These are phyloP conservation scores for Alternaria conjuncta DNA, from an alignment of 2,329 filamentous ascomycete genomes.

Conservation along the genomic window DNA sequence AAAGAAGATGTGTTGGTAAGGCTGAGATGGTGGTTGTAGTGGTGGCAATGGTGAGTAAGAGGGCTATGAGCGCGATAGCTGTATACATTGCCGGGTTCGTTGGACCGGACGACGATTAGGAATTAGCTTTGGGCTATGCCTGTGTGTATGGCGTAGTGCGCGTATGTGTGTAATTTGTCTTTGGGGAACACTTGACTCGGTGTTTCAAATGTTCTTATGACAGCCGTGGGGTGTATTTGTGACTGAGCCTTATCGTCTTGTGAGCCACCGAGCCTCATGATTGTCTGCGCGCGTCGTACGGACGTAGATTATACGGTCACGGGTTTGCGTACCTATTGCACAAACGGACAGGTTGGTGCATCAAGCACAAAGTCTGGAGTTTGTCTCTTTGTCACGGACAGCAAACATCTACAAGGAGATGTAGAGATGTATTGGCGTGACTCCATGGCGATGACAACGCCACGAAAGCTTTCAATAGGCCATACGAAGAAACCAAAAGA, in stretches of 20 bases:
- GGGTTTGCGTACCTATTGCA: slow-evolving; percentile 1
- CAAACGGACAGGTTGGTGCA: background rate
- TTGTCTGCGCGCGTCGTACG: background rate
- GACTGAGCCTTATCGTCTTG: background rate
- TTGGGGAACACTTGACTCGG: background rate
- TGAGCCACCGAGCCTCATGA: background rate
- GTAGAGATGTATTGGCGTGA: slow-evolving; percentile 24
- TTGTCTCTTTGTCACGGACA: slow-evolving; percentile 28
- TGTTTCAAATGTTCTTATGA: slow-evolving; percentile 5
- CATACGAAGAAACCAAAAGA: slow-evolving; percentile 18
- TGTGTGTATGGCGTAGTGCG: slow-evolving; percentile 9
- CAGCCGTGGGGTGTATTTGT: background rate
- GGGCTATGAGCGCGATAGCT: slow-evolving; percentile 13
- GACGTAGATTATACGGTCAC: background rate
- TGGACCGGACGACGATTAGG: slow-evolving; percentile 4
- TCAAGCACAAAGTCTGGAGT: slow-evolving; percentile 11
- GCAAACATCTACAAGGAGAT: slow-evolving; percentile 29
- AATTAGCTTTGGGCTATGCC: slow-evolving; percentile 3
- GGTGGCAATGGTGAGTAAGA: slow-evolving; percentile 9
- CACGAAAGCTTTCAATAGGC: slow-evolving; percentile 27
- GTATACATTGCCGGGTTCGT: slow-evolving; percentile 6
- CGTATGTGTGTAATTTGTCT: slow-evolving; percentile 13
- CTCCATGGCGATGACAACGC: slow-evolving; percentile 38
- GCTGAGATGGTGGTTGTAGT: slow-evolving; percentile 13
- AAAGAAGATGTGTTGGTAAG: slow-evolving; percentile 14